A percentile compares a stretch with the other conserved stretches of the same genome.
Conservation (phyloP, 768 basidiomycete species). For the Russula dissimulans region DNA sequence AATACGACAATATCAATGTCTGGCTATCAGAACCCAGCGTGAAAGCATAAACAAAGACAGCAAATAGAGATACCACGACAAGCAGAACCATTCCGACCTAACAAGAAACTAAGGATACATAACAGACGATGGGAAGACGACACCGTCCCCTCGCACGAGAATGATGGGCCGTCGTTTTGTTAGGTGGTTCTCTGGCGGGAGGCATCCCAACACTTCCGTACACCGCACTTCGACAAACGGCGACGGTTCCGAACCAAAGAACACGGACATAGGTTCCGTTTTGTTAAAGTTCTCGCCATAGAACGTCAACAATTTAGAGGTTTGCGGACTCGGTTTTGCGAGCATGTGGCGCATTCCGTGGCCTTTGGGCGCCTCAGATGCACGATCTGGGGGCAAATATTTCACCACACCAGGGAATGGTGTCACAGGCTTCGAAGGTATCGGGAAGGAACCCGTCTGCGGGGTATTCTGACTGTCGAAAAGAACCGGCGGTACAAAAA, state of each 20-base stretch:
- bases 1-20: background rate
- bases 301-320: slow-evolving; percentile 72
- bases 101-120: slow-evolving; percentile 59
- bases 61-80: background rate
- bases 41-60: slow-evolving; percentile 11
- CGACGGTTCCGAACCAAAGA: slow-evolving; percentile 81
- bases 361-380: slow-evolving; percentile 71
- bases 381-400: slow-evolving; percentile 84
- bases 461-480: slow-evolving; percentile 73
- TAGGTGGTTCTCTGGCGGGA: slow-evolving; percentile 62
- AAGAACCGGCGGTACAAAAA: slow-evolving; percentile 79
- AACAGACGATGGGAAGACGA: slow-evolving; percentile 76
- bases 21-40: background rate
- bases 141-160: slow-evolving; percentile 75
- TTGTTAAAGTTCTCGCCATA: slow-evolving; percentile 89
- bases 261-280: slow-evolving; percentile 69
- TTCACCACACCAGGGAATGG: slow-evolving; percentile 83
- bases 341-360: slow-evolving; percentile 60
- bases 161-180: slow-evolving; percentile 70
- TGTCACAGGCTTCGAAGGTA: slow-evolving; percentile 75
- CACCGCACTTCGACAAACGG: slow-evolving; percentile 84
- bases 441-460: slow-evolving; percentile 63
- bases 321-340: slow-evolving; percentile 69
- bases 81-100: background rate
- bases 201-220: slow-evolving; percentile 73